phyloP scores from a whole-genome alignment of 2,329 filamentous ascomycete species.

The Keithomyces neogunnii region DNA sequence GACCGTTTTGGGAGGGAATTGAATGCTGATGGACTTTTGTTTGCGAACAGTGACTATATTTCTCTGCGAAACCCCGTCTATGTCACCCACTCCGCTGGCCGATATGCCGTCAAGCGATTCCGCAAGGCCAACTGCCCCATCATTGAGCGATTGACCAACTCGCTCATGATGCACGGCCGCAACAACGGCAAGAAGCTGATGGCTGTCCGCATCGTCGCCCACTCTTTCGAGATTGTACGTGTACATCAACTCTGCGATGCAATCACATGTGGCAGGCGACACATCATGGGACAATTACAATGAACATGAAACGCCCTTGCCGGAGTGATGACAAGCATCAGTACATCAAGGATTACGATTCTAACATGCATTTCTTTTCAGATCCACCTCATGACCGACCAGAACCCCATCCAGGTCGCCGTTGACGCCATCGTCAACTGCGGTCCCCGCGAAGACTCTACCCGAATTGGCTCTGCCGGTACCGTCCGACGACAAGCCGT shows the following conservation, averaged over 20 bases:
- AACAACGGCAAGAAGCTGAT: slow-evolving; percentile 99
- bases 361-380: slow-evolving; percentile 25
- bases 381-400: slow-evolving; percentile 99
- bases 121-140: slow-evolving; percentile 99
- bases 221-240: slow-evolving; percentile 99
- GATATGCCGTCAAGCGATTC: slow-evolving; percentile 99
- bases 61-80: slow-evolving; percentile 99
- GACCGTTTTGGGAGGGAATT: background rate
- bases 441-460: slow-evolving; percentile 98
- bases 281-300: no score
- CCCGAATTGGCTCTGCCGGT: slow-evolving; percentile 98
- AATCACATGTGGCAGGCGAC: background rate
- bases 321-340: no score
- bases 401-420: slow-evolving; percentile 99
- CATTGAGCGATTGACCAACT: slow-evolving; percentile 99
- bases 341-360: slow-evolving; percentile 18
- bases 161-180: slow-evolving; percentile 99
- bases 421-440: slow-evolving; percentile 99
- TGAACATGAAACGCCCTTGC: no score
- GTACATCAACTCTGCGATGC: slow-evolving; percentile 4
- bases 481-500: slow-evolving; percentile 99
- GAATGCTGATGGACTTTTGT: slow-evolving; percentile 23
- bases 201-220: slow-evolving; percentile 98
- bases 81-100: slow-evolving; percentile 96
- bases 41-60: slow-evolving; percentile 80